A percentile compares a stretch with the other conserved stretches of the same genome.
Conservation (phyloP, 208 protist species). For the Phytomonas sp. region DNA sequence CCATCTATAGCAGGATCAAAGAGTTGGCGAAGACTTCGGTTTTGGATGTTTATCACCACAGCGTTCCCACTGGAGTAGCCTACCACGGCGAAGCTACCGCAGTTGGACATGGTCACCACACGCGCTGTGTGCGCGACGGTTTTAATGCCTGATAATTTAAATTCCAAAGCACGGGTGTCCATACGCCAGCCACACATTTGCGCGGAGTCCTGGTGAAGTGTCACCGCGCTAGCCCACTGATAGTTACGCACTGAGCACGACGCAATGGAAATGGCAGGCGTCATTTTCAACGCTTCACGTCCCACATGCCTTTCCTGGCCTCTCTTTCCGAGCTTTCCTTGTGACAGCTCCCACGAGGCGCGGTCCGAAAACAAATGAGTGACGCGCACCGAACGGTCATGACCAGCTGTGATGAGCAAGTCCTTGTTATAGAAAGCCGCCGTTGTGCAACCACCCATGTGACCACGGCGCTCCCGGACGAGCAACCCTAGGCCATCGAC, state of each 20-base stretch:
- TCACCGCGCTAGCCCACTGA: constrained; percentile 78
- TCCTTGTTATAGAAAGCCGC: constrained; percentile 82
- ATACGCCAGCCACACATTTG: constrained; percentile 77
- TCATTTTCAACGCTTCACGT: constrained; percentile 60
- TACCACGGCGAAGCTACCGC: constrained; percentile 82
- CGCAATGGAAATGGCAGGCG: constrained; percentile 56
- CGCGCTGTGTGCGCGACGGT: constrained; percentile 67
- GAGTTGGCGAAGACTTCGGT: constrained; percentile 63
- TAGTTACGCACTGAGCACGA: constrained; percentile 69
- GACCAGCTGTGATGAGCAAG: constrained; percentile 70
- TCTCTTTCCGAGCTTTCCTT: constrained; percentile 67
- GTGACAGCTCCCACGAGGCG: constrained; percentile 85
- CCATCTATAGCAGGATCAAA: constrained; percentile 39
- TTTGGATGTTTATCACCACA: constrained; percentile 64
- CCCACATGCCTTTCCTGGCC: constrained; percentile 47
- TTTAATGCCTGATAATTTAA: constrained; percentile 67
- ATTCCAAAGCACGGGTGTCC: constrained; percentile 68
- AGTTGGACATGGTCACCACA: constrained; percentile 66
- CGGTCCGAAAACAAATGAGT: constrained; percentile 87
- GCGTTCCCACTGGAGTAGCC: constrained; percentile 85
- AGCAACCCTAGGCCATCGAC: constrained; percentile 71
- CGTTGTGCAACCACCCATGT: constrained; percentile 69
- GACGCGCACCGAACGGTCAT: constrained; percentile 72
- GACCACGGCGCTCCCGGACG: constrained; percentile 80
- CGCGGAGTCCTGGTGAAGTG: constrained; percentile 63